Evolutionary conservation across 352 stramenopile genomes (phyloP).

Genomic region (Pythium pectinolyticum): DNA sequence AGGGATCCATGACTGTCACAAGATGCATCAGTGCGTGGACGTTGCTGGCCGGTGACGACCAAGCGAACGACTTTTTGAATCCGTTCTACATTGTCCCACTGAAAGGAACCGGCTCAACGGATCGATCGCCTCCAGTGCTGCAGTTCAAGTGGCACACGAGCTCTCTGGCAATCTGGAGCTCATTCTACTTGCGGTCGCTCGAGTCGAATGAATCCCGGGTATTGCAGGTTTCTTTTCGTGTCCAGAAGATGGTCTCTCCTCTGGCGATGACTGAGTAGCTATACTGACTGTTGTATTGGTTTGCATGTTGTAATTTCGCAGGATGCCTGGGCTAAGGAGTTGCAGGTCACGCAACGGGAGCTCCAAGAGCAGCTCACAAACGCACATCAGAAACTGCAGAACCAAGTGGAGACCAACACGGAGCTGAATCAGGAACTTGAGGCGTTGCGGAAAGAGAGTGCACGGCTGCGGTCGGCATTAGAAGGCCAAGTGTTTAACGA

Average conservation of each 20-base stretch:
- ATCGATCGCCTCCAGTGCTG: constrained; percentile 71
- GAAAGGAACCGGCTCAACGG: constrained; percentile 30
- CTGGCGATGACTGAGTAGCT: constrained; percentile 1
- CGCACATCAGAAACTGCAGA: constrained; percentile 67
- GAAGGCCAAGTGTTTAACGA: constrained; percentile 82
- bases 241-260: constrained; percentile 9
- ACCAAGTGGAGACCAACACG: constrained; percentile 72
- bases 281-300: constrained; percentile 4
- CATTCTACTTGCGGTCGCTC: constrained; percentile 83
- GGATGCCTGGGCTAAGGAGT: constrained; percentile 82
- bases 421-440: constrained; percentile 70
- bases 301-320: constrained; percentile 23
- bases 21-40: constrained; percentile 75
- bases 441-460: constrained; percentile 62
- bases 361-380: constrained; percentile 66
- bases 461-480: constrained; percentile 50
- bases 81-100: constrained; percentile 75
- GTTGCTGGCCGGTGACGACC: constrained; percentile 42
- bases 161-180: constrained; percentile 75
- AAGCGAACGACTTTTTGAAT: constrained; percentile 60
- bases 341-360: constrained; percentile 78
- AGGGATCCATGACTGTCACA: constrained; percentile 58
- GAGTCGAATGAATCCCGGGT: constrained; percentile 81
- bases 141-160: constrained; percentile 88
- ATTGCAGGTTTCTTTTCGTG: constrained; percentile 53